Evolutionary conservation across 208 protist genomes (phyloP), one percentile per base, ranked within the genome.

Genomic region (Leishmania amazonensis): DNA sequence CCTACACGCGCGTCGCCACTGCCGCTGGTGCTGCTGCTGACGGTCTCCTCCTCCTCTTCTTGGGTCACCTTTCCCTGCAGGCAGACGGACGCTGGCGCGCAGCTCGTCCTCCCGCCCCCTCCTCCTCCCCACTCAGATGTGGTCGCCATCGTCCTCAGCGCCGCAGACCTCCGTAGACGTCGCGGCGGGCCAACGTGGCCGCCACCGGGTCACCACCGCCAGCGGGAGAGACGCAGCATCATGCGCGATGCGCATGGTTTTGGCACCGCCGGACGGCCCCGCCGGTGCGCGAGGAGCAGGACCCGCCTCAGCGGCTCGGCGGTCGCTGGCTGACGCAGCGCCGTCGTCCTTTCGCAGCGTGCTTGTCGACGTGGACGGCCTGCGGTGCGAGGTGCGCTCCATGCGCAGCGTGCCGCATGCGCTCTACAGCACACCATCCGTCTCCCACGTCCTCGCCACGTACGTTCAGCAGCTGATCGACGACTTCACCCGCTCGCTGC

Each of bases 391-490:
- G 80, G 85, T 96, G 70, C 83, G 87, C 40, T 90, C 90, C 28
- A 93, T 91, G 76, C 88, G 87, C 71, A 85, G 85, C 83, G 67
- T 88, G 24, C 81, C 86, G 21, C 87, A 92, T 81, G 84, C 86
- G 4, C 76, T 96, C 21, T 84, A 87, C 81, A 65, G 72, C 17
- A 84, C 83, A 31, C 78, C 83, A 45, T 80, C 83, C 8, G 78
- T 85, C 19, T 79, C 76, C 19, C 79, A 83, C 68, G 71, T 88
- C 58, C 76, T 87, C 8, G 89, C 85, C 40, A 40, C 62, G 72
- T 79, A 93, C 65, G 88, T 94, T 28, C 88, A 85, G 31, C 86
- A 93, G 81, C 90, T 91, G 49, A 73, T 95, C 24, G 58, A 74
- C 7, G 83, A 88, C 85, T 93, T 90, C 68, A 76, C 88, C 6